Conservation (phyloP, 768 basidiomycete species). For the Collybiopsis confluens region DNA sequence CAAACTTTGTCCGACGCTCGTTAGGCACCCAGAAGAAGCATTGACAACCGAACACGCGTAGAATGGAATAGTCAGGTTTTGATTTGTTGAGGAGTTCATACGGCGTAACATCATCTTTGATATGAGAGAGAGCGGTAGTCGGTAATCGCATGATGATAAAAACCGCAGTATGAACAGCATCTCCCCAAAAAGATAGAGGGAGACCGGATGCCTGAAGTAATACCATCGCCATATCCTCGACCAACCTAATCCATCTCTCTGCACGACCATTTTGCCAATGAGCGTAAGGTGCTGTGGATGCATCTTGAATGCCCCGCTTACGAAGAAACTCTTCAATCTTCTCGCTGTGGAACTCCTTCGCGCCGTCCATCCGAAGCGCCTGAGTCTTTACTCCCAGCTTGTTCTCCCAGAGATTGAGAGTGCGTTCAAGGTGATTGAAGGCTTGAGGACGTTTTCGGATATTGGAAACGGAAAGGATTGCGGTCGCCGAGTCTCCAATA, state of each 20-base stretch:
- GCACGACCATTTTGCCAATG: slow-evolving; percentile 43
- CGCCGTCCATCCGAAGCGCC: background rate
- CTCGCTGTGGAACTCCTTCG: background rate
- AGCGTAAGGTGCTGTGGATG: slow-evolving; percentile 18
- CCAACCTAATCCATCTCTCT: slow-evolving; percentile 31
- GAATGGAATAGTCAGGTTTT: background rate
- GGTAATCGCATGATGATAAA: slow-evolving; percentile 18
- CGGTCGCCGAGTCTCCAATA: too few species aligned
- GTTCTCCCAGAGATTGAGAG: too few species aligned
- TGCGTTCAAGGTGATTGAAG: too few species aligned
- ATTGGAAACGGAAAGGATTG: too few species aligned
- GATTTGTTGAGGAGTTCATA: slow-evolving; percentile 3
- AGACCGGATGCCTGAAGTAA: slow-evolving; percentile 24
- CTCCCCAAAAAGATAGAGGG: slow-evolving; percentile 18
- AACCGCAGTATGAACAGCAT: slow-evolving; percentile 16
- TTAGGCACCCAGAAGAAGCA: background rate
- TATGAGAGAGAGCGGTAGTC: slow-evolving; percentile 10
- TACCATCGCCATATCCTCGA: slow-evolving; percentile 25
- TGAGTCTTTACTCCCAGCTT: too few species aligned
- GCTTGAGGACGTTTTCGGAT: too few species aligned
- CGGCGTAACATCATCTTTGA: slow-evolving; percentile 13
- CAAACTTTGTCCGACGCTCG: background rate
- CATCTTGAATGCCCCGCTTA: slow-evolving; percentile 19
- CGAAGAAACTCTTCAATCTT: background rate
- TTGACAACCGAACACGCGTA: slow-evolving; percentile 9